Conservation (phyloP, 306 rosid species). For the Calophaca sinica region DNA sequence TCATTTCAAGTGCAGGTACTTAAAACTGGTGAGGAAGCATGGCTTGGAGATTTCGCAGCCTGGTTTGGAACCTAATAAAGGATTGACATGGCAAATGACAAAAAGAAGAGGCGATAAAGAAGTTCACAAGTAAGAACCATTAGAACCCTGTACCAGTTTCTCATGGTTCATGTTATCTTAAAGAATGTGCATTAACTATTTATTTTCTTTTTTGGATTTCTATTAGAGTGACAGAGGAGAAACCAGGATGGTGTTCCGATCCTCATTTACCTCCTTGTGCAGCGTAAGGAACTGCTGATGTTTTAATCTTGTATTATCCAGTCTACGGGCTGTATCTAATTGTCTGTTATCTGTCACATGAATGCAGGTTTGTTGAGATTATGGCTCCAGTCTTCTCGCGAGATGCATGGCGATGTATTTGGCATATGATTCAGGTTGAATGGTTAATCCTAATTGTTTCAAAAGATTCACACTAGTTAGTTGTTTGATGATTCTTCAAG, state of each 20-base stretch:
- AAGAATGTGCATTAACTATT: slow-evolving; percentile 30
- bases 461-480: slow-evolving; percentile 2
- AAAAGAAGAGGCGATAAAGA: slow-evolving; percentile 87
- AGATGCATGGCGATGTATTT: slow-evolving; percentile 99
- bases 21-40: slow-evolving; percentile 88
- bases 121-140: slow-evolving; percentile 89
- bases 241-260: slow-evolving; percentile 94
- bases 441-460: slow-evolving; percentile 46
- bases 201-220: slow-evolving; percentile 37
- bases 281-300: slow-evolving; percentile 67
- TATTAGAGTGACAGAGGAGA: slow-evolving; percentile 78
- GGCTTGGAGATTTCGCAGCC: slow-evolving; percentile 99
- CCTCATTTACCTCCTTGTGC: slow-evolving; percentile 99
- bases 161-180: background rate
- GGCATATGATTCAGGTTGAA: slow-evolving; percentile 97
- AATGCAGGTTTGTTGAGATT: slow-evolving; percentile 88
- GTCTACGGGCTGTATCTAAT: slow-evolving; percentile 2
- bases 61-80: slow-evolving; percentile 89
- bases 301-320: slow-evolving; percentile 26
- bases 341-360: slow-evolving; percentile 21
- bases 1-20: slow-evolving; percentile 61
- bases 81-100: slow-evolving; percentile 98
- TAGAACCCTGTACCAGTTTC: slow-evolving; percentile 15
- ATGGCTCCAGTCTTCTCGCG: slow-evolving; percentile 99
- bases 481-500: slow-evolving; percentile 19